phyloP scores from a whole-genome alignment of 2,329 filamentous ascomycete species.

The Remersonia thermophila region DNA sequence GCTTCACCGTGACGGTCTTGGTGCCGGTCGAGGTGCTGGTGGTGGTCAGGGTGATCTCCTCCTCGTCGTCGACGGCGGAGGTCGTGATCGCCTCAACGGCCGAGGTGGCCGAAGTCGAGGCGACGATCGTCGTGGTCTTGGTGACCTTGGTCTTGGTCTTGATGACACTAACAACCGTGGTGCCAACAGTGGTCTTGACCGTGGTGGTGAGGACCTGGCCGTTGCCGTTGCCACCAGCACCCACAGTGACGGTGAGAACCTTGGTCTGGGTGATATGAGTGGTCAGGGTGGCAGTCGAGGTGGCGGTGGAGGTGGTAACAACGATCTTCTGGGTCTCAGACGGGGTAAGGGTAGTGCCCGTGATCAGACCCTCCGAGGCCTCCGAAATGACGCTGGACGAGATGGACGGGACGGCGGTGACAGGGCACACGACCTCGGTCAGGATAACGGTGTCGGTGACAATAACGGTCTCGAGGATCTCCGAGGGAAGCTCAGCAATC shows the following conservation, averaged over 20 bases:
- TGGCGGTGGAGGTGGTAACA: background rate
- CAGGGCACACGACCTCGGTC: slow-evolving; percentile 30
- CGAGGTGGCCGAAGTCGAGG: slow-evolving; percentile 1
- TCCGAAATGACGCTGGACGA: slow-evolving; percentile 23
- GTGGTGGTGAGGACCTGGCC: slow-evolving; percentile 17
- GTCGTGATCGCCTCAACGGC: slow-evolving; percentile 1
- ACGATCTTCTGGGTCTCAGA: background rate
- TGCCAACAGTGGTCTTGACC: slow-evolving; percentile 16
- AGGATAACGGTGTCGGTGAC: slow-evolving; percentile 27
- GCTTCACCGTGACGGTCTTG: slow-evolving; percentile 17
- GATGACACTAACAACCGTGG: slow-evolving; percentile 17
- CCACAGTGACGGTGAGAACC: slow-evolving; percentile 18
- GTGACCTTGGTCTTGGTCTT: slow-evolving; percentile 10
- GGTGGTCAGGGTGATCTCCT: slow-evolving; percentile 12
- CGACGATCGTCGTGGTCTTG: slow-evolving; percentile 16
- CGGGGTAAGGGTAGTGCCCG: slow-evolving; percentile 25
- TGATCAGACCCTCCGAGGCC: slow-evolving; percentile 22
- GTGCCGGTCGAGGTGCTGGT: slow-evolving; percentile 19
- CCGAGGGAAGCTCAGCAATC: slow-evolving; percentile 19
- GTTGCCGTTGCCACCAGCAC: slow-evolving; percentile 9
- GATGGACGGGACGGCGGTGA: slow-evolving; percentile 26
- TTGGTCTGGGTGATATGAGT: slow-evolving; percentile 12
- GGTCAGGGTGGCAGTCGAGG: slow-evolving; percentile 17
- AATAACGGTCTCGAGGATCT: slow-evolving; percentile 19
- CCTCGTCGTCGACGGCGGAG: slow-evolving; percentile 7